These are phyloP conservation scores for Coniochaeta ligniaria DNA, from an alignment of 2,329 filamentous ascomycete species.

Conservation along the genomic window DNA sequence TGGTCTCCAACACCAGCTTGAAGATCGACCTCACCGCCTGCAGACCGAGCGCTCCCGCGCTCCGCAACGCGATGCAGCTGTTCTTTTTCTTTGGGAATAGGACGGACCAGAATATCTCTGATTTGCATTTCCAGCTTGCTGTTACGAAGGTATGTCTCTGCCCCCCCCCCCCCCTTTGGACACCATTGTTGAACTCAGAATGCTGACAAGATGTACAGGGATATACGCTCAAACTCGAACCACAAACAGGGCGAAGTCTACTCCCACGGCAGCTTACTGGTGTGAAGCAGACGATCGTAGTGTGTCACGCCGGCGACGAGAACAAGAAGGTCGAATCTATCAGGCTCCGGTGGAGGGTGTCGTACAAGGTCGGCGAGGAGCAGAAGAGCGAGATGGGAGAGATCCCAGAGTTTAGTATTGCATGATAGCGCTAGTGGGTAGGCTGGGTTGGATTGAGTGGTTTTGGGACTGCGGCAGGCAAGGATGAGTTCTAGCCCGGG, in stretches of 20 bases:
- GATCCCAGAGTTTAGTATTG: constrained; percentile 70
- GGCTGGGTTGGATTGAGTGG: no score
- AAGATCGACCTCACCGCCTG: constrained; percentile 67
- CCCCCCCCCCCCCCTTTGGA: no score
- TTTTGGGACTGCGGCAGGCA: not conserved
- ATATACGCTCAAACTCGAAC: constrained; percentile 73
- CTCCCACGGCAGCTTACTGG: constrained; percentile 65
- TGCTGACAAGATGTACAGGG: constrained; percentile 43
- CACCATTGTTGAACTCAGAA: not conserved
- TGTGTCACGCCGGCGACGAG: constrained; percentile 65
- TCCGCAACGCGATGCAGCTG: constrained; percentile 55
- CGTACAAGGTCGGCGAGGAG: constrained; percentile 65
- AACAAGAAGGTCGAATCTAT: constrained; percentile 65
- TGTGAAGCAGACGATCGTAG: constrained; percentile 72
- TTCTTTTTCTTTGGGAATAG: constrained; percentile 80
- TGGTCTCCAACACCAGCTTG: constrained; percentile 63
- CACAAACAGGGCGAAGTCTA: constrained; percentile 75
- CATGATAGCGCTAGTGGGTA: constrained; percentile 17
- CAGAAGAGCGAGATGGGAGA: constrained; percentile 76
- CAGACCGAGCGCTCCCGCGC: constrained; percentile 26
- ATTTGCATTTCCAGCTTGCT: constrained; percentile 85
- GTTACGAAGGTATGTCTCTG: constrained; percentile 70
- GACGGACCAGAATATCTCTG: constrained; percentile 60
- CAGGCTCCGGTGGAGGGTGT: constrained; percentile 83
- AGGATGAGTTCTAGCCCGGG: not conserved